Conservation (phyloP, 768 basidiomycete genomes). For the Lanmaoa rubissima region DNA sequence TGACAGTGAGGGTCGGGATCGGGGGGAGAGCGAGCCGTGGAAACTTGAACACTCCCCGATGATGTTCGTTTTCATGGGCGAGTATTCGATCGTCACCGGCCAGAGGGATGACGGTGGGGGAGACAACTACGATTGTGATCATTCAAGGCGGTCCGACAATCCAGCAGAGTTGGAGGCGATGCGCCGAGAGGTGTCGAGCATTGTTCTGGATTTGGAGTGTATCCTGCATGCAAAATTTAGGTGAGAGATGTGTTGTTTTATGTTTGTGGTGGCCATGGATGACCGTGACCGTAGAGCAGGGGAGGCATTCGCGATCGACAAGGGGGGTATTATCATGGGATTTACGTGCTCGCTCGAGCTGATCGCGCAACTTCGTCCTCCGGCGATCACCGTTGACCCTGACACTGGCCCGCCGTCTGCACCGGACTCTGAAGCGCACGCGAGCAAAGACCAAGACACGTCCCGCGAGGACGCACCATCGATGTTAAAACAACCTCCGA, state of each 20-base stretch:
- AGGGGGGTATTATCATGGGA: conserved; percentile 22
- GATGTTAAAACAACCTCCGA: background rate
- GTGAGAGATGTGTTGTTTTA: conserved; percentile 9
- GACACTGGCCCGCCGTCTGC: background rate
- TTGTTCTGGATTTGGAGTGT: conserved; percentile 16
- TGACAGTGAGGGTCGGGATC: background rate
- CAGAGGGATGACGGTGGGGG: background rate
- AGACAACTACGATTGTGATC: background rate
- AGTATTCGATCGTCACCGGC: conserved; percentile 24
- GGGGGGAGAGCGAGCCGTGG: background rate
- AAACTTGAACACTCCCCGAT: background rate
- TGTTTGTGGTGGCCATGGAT: background rate
- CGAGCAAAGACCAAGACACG: background rate
- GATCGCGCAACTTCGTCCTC: conserved; percentile 16
- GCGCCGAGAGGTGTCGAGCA: conserved; percentile 16
- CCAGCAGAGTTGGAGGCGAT: conserved; percentile 6
- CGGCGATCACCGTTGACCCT: background rate
- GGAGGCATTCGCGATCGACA: conserved; percentile 21
- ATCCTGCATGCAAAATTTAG: conserved; percentile 15
- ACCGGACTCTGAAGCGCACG: background rate
- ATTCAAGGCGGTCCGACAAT: background rate
- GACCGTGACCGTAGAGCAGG: conserved; percentile 8
- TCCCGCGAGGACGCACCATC: background rate
- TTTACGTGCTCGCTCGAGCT: conserved; percentile 27
- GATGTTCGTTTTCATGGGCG: conserved; percentile 25